Evolutionary conservation across 2,329 filamentous ascomycete genomes (phyloP).

Genomic region (Colletotrichum zoysiae): DNA sequence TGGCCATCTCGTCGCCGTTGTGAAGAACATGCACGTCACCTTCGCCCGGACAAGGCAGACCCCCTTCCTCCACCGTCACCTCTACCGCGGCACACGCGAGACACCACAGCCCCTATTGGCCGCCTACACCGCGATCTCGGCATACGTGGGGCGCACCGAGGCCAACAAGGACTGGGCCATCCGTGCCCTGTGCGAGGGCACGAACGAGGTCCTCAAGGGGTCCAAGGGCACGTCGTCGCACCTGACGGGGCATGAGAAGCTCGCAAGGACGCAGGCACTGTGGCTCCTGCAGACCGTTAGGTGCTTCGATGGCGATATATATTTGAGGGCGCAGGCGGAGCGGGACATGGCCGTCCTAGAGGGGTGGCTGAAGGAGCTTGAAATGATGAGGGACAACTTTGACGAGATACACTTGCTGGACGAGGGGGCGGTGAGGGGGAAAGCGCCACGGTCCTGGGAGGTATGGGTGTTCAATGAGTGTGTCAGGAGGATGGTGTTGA

Average conservation of each 20-base stretch:
- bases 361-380: conserved; percentile 54
- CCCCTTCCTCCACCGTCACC: conserved; percentile 58
- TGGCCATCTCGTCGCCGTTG: conserved; percentile 50
- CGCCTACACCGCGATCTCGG: conserved; percentile 55
- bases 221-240: background rate
- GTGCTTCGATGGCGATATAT: conserved; percentile 59
- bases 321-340: conserved; percentile 56
- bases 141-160: conserved; percentile 54
- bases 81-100: conserved; percentile 53
- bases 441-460: conserved; percentile 58
- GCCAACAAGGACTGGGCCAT: conserved; percentile 56
- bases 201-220: conserved; percentile 51
- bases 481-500: conserved; percentile 54
- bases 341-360: conserved; percentile 53
- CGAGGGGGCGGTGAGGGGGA: conserved; percentile 46
- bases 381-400: conserved; percentile 51
- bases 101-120: conserved; percentile 56
- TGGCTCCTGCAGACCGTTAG: conserved; percentile 57
- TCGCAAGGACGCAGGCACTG: conserved; percentile 59
- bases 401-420: conserved; percentile 47
- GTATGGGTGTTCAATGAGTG: conserved; percentile 60
- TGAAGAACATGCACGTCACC: conserved; percentile 50
- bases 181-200: conserved; percentile 54
- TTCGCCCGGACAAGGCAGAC: conserved; percentile 54
- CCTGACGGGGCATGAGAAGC: conserved; percentile 53